Percentiles rank a stretch among this genome's conserved stretches.
Conservation (phyloP, 345 rosid genomes). For the Melaleuca quinquenervia region DNA sequence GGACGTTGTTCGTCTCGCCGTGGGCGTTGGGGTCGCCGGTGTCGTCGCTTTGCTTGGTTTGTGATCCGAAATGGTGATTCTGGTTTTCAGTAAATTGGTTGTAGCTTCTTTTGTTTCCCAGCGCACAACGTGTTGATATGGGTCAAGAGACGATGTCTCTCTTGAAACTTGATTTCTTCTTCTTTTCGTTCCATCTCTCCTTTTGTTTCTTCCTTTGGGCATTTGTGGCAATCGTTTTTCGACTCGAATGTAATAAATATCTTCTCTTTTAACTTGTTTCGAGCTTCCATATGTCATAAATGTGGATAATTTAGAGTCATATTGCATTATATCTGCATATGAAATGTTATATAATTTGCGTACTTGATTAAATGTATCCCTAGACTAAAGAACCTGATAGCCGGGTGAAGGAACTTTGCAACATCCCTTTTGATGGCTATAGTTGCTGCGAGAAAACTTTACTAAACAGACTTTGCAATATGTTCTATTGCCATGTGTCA, state of each 20-base stretch:
- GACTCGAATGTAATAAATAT: background rate
- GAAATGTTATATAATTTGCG: background rate
- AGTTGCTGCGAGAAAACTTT: background rate
- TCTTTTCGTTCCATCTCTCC: background rate
- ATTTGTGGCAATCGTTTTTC: background rate
- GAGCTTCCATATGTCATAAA: background rate
- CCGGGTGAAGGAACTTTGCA: background rate
- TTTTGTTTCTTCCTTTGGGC: background rate
- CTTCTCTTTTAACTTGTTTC: background rate
- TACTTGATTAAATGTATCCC: background rate
- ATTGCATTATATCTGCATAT: background rate
- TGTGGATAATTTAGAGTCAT: background rate
- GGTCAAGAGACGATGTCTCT: background rate
- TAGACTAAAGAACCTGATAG: background rate
- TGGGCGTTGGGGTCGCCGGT: background rate
- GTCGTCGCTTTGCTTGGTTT: background rate
- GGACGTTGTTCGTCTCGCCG: background rate
- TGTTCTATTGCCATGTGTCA: background rate
- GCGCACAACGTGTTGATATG: background rate
- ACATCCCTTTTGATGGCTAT: background rate
- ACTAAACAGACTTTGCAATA: background rate
- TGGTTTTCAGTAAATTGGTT: background rate
- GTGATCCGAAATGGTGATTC: background rate
- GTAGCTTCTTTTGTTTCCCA: background rate
- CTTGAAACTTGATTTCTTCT: background rate